Percentiles rank a stretch among this genome's conserved stretches.
Conservation (phyloP, 805 yeast species). For the Pichia ethanolica region DNA sequence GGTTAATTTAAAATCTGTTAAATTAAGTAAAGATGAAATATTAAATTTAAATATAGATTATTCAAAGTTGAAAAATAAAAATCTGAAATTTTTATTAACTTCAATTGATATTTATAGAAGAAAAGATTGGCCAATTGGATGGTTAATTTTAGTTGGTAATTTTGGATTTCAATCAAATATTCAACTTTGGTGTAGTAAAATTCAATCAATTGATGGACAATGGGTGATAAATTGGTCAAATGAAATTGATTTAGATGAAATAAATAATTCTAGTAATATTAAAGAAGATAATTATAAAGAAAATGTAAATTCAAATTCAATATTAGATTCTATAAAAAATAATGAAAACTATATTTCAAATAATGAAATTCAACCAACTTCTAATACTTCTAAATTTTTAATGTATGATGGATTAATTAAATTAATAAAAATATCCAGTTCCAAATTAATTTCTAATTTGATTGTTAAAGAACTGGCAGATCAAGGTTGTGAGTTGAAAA, state of each 20-base stretch:
- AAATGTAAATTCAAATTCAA: background rate
- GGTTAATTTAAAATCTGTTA: conserved; percentile 52
- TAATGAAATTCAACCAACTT: background rate
- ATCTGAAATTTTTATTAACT: conserved; percentile 17
- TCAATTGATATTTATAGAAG: conserved; percentile 35
- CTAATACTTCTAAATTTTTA: background rate
- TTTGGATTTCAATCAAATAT: conserved; percentile 30
- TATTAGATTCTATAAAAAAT: background rate
- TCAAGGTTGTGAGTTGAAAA: conserved; percentile 33
- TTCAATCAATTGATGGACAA: conserved; percentile 42
- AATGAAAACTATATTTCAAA: too few relatives aligned
- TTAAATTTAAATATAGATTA: conserved; percentile 31
- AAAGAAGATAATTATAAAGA: too few relatives aligned
- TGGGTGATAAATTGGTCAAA: conserved; percentile 51
- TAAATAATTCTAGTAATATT: background rate
- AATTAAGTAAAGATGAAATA: conserved; percentile 41
- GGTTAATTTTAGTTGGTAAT: conserved; percentile 41
- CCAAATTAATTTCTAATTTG: conserved; percentile 43
- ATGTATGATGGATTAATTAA: conserved; percentile 30
- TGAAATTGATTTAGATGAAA: conserved; percentile 14
- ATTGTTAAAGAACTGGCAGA: conserved; percentile 41
- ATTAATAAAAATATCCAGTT: conserved; percentile 38
- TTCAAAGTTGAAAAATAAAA: conserved; percentile 19
- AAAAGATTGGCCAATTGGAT: conserved; percentile 49
- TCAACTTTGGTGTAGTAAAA: conserved; percentile 48